A percentile compares a stretch with the other conserved stretches of the same genome.
These are phyloP conservation scores for Colletotrichum camelliae DNA, from an alignment of 2,329 filamentous ascomycete species.

Conservation along the genomic window DNA sequence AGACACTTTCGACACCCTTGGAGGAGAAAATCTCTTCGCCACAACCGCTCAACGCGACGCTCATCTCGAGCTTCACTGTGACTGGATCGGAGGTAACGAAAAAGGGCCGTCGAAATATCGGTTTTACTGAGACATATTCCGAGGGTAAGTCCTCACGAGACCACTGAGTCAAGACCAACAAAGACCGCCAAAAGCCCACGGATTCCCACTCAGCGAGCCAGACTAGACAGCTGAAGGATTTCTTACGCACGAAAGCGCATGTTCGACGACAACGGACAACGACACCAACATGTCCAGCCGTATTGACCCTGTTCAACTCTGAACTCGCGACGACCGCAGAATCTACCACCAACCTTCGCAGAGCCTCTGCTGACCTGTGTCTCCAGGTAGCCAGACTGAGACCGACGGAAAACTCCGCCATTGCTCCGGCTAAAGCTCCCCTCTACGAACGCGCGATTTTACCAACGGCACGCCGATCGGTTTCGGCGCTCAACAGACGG, in stretches of 20 bases:
- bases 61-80: not conserved
- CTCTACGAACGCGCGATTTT: not conserved
- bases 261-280: not conserved
- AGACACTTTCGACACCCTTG: not conserved
- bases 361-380: not conserved
- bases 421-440: not conserved
- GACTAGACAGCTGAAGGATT: not conserved
- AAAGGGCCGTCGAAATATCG: not conserved
- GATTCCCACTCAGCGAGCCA: not conserved
- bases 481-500: not conserved
- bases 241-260: not conserved
- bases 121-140: constrained; percentile 1
- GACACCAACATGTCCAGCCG: not conserved
- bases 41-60: not conserved
- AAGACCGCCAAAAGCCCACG: not conserved
- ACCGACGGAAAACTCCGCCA: not conserved
- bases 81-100: constrained; percentile 11
- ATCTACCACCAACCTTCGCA: not conserved
- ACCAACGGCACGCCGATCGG: not conserved
- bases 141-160: constrained; percentile 8
- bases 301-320: not conserved
- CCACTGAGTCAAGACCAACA: not conserved
- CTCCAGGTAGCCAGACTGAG: not conserved
- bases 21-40: not conserved
- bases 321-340: not conserved